Conservation (phyloP, 345 rosid genomes). For the Ailanthus altissimus region DNA sequence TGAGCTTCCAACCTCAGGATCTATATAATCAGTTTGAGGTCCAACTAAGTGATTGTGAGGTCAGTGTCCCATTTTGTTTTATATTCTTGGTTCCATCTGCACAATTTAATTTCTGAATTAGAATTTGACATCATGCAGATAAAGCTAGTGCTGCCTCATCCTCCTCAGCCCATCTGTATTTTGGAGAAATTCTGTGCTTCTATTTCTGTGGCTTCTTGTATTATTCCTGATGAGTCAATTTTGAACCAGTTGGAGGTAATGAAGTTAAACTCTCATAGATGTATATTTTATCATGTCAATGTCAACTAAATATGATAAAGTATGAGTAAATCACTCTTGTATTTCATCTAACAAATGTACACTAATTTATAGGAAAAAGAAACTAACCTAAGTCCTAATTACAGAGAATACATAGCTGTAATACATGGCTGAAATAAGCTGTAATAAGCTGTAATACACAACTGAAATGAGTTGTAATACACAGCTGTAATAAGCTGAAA, state of each 20-base stretch:
- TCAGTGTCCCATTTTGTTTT: constrained; percentile 27
- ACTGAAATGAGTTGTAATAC: too few relatives aligned
- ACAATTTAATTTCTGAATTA: constrained; percentile 19
- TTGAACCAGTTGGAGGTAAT: constrained; percentile 80
- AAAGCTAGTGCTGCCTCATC: constrained; percentile 40
- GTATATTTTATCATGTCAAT: constrained; percentile 12
- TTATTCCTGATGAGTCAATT: constrained; percentile 63
- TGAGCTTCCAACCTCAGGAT: constrained; percentile 43
- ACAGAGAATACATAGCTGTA: too few relatives aligned
- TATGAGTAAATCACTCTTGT: too few relatives aligned
- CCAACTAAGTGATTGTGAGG: constrained; percentile 61
- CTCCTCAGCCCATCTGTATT: constrained; percentile 41
- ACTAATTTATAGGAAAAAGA: too few relatives aligned
- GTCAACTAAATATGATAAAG: background rate
- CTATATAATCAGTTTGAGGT: constrained; percentile 63
- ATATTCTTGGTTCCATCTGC: constrained; percentile 11
- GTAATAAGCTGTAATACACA: too few relatives aligned
- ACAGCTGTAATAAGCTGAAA: too few relatives aligned
- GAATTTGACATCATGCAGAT: constrained; percentile 50
- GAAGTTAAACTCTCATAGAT: constrained; percentile 22
- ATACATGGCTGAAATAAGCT: too few relatives aligned
- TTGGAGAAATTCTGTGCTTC: constrained; percentile 60
- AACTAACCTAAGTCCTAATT: too few relatives aligned
- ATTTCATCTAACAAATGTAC: too few relatives aligned
- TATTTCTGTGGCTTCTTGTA: constrained; percentile 49